Base-by-base conservation (phyloP, 2,329 filamentous ascomycete species). In the Didymella arachidicola region DNA sequence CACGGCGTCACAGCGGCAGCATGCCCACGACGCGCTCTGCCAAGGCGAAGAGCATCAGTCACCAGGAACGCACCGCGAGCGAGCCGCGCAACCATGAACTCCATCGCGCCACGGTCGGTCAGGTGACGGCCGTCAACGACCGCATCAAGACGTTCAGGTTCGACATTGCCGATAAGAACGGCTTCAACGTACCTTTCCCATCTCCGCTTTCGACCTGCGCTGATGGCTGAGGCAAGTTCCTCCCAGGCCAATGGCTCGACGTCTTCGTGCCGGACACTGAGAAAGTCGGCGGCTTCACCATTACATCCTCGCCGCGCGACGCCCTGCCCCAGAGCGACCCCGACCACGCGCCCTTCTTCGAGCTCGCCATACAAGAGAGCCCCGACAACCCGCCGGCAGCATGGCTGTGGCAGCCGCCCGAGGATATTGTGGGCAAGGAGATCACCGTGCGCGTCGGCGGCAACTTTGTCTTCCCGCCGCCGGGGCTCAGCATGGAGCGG, bases 161-260 rank as follows among this genome's bases (percentile, higher is more conserved):
- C 2, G 78, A 80, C 10, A 81, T 92, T 36, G 82, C 83, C 10
- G 72, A 81, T 41, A 77, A 79, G 62, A 76, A 74, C 59, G 77
- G 69, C 59, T 79, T 86, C 64, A 80, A 82, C 72, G 86, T 86
- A 78, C 58, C 59, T 57, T 63, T 51, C 63, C 66, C 66, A 63
- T 67, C 63, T 66, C 59, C 56, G 64, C 67, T 61, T 53, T 57
- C 65, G 53, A 67, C 66, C 60, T 64, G 57, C 61, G 66, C 69
- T 74, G 68, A 73, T 71, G 63, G 66, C 61, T 63, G 63, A 64
- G 61, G 53, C 63, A 75, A 90, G 83, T 96, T 95, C 77, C 82
- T 87, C 6, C 87, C 93, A 5, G 93, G 93, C 53, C 93, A 96
- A 81, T 97, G 92, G 91, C 83, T 97, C 55, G 93, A 97, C 74